phyloP scores from a whole-genome alignment of 306 rosid genomes.

The Fragaria iinumae region DNA sequence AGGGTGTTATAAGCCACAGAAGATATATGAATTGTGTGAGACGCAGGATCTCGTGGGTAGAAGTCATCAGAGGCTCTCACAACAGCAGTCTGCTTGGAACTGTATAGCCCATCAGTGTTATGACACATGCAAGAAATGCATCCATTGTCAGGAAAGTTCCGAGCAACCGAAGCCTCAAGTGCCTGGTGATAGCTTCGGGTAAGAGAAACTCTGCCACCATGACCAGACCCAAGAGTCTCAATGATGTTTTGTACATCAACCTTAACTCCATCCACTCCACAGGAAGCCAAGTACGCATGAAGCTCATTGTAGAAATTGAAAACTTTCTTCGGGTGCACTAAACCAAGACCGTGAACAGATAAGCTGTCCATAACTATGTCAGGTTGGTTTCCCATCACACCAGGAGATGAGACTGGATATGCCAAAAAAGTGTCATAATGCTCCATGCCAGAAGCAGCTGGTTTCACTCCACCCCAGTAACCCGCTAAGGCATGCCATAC shows the following conservation, averaged over 20 bases:
- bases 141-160: slow-evolving; percentile 85
- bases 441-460: slow-evolving; percentile 87
- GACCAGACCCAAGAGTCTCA: slow-evolving; percentile 92
- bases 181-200: slow-evolving; percentile 87
- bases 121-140: slow-evolving; percentile 99
- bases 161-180: slow-evolving; percentile 81
- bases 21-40: slow-evolving; percentile 90
- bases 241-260: slow-evolving; percentile 96
- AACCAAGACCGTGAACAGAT: slow-evolving; percentile 85
- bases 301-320: slow-evolving; percentile 91
- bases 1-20: slow-evolving; percentile 94
- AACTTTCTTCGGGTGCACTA: slow-evolving; percentile 88
- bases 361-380: slow-evolving; percentile 92
- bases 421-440: slow-evolving; percentile 82
- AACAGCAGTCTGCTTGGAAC: slow-evolving; percentile 87
- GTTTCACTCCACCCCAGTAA: slow-evolving; percentile 99
- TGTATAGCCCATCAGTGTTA: slow-evolving; percentile 85
- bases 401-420: slow-evolving; percentile 84
- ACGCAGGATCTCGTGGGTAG: slow-evolving; percentile 90
- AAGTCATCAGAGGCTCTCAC: slow-evolving; percentile 95
- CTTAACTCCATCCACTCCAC: slow-evolving; percentile 97
- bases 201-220: slow-evolving; percentile 88
- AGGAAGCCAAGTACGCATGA: slow-evolving; percentile 84
- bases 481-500: slow-evolving; percentile 99
- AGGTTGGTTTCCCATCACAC: slow-evolving; percentile 86